Base-by-base conservation (phyloP, 1,284 basidiomycete species). In the Erythrobasidium hasegawianum region DNA sequence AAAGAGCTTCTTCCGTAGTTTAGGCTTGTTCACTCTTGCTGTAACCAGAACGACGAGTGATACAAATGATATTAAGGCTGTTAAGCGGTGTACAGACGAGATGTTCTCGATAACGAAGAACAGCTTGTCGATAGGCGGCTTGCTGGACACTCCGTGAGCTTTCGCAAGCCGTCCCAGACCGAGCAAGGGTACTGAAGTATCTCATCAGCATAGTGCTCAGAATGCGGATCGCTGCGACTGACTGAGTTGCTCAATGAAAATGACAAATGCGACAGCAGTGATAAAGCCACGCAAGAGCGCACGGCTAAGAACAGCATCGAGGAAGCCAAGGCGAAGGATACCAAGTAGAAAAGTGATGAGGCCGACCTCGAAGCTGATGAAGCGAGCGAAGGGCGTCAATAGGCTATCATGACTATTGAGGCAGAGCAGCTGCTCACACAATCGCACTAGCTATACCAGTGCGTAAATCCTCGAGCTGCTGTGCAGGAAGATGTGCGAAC, bases 281-380 rank as follows among this genome's bases (percentile, higher is more conserved):
- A 92, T 85, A 77, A 96, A 97, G 5, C 93, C 93, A 41, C 90
- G 83, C 41, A 97, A 81, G 79, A 80, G 75, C 4, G 93, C 90
- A 65, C 90, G 85, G 70, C 88, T 90, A n/a, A 97, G 83, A 2
- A 97, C 88, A 16, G 96, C 93, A 76, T 97, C 93, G 58, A 97
- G 85, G 78, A 97, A 97, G 0, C 93, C 93, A 0, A 97, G 81
- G 18, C 92, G 83, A 74, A 95, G 86, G 68, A 96, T 83, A 5
- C 93, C 93, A 38, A 97, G 82, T 10, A 88, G 76, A 71, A 90
- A 90, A 0, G 90, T 88, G 71, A 97, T 88, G 27, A 93, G 72
- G n/a, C 92, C 92, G 67, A 86, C 87, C 86, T 91, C 89, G 59
- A 94, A 83, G 0, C 89, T 89, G 60, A 91, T 87, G 11, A 89